Evolutionary conservation across 192 early-diverging fungal genomes (phyloP).

Genomic region (Entomortierella beljakovae): DNA sequence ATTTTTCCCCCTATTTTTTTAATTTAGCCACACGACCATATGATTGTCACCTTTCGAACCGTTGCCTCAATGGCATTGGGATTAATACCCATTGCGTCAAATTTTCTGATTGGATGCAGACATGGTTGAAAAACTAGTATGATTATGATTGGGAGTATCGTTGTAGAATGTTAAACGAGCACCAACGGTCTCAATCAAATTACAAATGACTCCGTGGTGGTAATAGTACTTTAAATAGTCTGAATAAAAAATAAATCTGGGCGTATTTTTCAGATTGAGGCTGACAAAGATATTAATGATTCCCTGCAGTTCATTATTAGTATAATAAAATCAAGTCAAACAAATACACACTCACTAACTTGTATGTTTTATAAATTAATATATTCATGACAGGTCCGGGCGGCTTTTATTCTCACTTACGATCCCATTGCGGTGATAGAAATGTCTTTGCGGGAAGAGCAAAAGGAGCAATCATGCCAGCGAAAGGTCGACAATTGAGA

Average conservation of each 20-base stretch:
- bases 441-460: not conserved
- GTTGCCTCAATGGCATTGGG: conserved; percentile 65
- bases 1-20: conserved; percentile 1
- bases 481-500: not conserved
- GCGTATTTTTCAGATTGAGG: not conserved
- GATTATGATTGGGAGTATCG: no score
- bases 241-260: no score
- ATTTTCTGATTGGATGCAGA: conserved; percentile 67
- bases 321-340: not conserved
- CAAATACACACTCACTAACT: not conserved
- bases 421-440: not conserved
- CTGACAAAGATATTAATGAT: not conserved
- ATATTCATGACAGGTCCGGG: not conserved
- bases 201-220: no score
- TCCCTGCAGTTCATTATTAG: conserved; percentile 4
- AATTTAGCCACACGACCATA: conserved; percentile 67
- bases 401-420: not conserved
- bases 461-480: not conserved
- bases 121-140: conserved; percentile 27
- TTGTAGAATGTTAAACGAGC: no score
- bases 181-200: no score
- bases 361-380: not conserved
- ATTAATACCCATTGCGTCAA: conserved; percentile 60
- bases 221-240: no score
- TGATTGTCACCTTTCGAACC: conserved; percentile 73